Evolutionary conservation across 2,329 filamentous ascomycete species (phyloP).

Genomic region (Botrytis hyacinthi): DNA sequence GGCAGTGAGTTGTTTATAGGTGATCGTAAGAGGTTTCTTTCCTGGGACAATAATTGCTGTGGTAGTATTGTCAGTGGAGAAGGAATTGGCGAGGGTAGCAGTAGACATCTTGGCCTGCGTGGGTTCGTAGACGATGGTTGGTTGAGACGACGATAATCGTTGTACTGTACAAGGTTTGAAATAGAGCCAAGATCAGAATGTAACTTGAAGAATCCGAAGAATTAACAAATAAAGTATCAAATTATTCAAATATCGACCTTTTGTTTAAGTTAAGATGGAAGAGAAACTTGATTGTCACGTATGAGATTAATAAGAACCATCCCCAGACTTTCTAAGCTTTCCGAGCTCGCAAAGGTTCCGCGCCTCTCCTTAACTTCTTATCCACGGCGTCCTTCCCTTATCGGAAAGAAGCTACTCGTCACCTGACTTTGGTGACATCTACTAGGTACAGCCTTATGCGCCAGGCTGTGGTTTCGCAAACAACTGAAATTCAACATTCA

Average conservation of each 20-base stretch:
- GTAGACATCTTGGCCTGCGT: slow-evolving; percentile 31
- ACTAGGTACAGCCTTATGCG: slow-evolving; percentile 17
- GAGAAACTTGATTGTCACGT: neutral
- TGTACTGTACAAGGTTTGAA: neutral
- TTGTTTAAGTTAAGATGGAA: neutral
- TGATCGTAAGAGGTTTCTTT: slow-evolving; percentile 63
- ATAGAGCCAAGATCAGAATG: slow-evolving; percentile 7
- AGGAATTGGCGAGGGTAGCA: slow-evolving; percentile 56
- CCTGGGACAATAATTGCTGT: slow-evolving; percentile 73
- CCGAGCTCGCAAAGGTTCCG: slow-evolving; percentile 1
- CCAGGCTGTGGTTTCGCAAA: slow-evolving; percentile 23
- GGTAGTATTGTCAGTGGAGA: slow-evolving; percentile 50
- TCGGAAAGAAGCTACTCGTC: neutral
- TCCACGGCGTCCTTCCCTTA: neutral
- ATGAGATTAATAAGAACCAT: neutral
- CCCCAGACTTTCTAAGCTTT: neutral
- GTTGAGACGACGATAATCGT: neutral
- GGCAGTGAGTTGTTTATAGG: slow-evolving; percentile 64
- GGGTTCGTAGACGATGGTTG: slow-evolving; percentile 1
- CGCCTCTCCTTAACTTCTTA: slow-evolving; percentile 3
- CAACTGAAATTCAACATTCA: neutral
- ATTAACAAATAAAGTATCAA: neutral
- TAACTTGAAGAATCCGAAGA: neutral
- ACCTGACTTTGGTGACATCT: neutral
- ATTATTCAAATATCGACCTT: neutral